These are phyloP conservation scores for Hanseniaspora taiwanica DNA, from an alignment of 805 yeast species.

Conservation along the genomic window DNA sequence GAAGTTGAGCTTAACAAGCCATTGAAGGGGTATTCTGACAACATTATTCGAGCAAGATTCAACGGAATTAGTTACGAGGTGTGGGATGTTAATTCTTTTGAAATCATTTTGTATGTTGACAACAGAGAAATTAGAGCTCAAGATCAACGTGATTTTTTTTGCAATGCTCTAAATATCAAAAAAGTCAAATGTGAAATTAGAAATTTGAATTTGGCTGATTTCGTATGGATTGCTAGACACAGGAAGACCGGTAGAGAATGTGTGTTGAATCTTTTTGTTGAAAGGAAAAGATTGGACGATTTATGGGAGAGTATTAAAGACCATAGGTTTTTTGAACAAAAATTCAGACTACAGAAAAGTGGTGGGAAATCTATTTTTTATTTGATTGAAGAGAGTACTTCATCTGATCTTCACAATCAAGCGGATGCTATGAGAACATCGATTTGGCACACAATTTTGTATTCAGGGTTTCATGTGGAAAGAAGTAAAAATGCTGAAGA, in stretches of 20 bases:
- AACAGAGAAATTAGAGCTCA: constrained; percentile 68
- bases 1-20: background rate
- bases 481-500: constrained; percentile 62
- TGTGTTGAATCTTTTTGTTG: constrained; percentile 72
- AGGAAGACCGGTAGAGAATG: constrained; percentile 43
- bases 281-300: constrained; percentile 83
- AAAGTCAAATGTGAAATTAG: constrained; percentile 40
- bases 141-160: constrained; percentile 58
- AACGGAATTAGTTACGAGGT: constrained; percentile 17
- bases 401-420: constrained; percentile 30
- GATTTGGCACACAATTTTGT: constrained; percentile 53
- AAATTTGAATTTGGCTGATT: constrained; percentile 73
- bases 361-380: constrained; percentile 60
- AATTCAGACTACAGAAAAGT: constrained; percentile 55
- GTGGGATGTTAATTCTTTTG: constrained; percentile 55
- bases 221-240: constrained; percentile 75
- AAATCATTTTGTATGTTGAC: constrained; percentile 54
- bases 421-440: constrained; percentile 64
- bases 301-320: constrained; percentile 70
- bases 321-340: constrained; percentile 83
- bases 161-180: constrained; percentile 33
- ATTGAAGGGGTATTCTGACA: background rate
- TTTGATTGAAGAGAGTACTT: constrained; percentile 61
- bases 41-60: constrained; percentile 13
- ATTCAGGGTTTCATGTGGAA: constrained; percentile 52